Percentiles rank a stretch among this genome's conserved stretches.
These are phyloP conservation scores for Rhizopogon vesiculosus DNA, from an alignment of 768 basidiomycete genomes.

Conservation along the genomic window DNA sequence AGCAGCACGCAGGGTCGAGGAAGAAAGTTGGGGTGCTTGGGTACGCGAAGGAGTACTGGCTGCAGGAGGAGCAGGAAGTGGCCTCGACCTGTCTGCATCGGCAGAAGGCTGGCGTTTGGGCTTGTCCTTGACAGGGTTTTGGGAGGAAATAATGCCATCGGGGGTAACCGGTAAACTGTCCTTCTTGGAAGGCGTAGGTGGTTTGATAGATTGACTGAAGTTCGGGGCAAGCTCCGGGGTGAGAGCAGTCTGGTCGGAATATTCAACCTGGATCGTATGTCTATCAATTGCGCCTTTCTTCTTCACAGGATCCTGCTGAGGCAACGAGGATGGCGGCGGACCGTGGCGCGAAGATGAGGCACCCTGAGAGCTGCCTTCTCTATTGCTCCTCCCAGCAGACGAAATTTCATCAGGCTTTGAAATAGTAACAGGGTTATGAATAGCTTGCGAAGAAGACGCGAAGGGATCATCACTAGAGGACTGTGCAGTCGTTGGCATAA, in stretches of 20 bases:
- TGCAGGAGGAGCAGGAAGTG: constrained; percentile 24
- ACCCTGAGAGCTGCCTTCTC: constrained; percentile 14
- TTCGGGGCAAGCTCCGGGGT: constrained; percentile 17
- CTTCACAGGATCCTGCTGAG: constrained; percentile 39
- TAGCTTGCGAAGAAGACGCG: constrained; percentile 34
- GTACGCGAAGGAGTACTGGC: constrained; percentile 14
- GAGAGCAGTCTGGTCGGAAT: constrained; percentile 51
- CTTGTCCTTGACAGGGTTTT: constrained; percentile 16
- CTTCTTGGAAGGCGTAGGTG: constrained; percentile 10
- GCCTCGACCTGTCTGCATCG: constrained; percentile 16
- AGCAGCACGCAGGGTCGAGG: constrained; percentile 22
- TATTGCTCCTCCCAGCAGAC: constrained; percentile 11
- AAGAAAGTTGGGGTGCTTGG: constrained; percentile 18
- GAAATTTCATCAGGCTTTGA: constrained; percentile 22
- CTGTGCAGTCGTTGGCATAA: constrained; percentile 39
- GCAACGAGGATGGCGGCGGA: constrained; percentile 20
- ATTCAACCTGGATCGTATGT: constrained; percentile 97
- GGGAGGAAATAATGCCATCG: constrained; percentile 7
- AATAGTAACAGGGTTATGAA: constrained; percentile 24
- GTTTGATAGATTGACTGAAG: constrained; percentile 16
- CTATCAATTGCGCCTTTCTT: constrained; percentile 44
- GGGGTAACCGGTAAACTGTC: constrained; percentile 7
- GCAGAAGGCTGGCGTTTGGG: constrained; percentile 7
- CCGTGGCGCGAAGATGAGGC: constrained; percentile 14
- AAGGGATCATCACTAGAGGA: constrained; percentile 62